Base-by-base conservation (phyloP, 2,329 filamentous ascomycete species). In the Talaromyces islandicus region DNA sequence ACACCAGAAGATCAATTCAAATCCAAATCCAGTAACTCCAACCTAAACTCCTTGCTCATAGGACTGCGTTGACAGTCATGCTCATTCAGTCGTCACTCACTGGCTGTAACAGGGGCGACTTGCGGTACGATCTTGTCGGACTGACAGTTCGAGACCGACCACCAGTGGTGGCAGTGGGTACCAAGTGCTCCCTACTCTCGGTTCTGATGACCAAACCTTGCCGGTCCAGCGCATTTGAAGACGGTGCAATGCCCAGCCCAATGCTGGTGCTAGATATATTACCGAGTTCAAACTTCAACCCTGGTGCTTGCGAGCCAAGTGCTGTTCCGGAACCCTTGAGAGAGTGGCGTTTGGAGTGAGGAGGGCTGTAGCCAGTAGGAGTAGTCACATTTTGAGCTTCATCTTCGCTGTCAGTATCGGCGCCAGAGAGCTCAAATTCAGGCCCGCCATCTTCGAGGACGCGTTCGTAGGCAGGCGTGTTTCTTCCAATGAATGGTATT, bases 181-280 rank as follows among this genome's bases (percentile, higher is more conserved):
- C 80, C 41, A 97, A 75, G 60, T 90, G 82, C 70, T 97, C 94
- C 57, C 91, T 82, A 71, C 91, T 96, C 71, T 97, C 93, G 0
- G 90, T 95, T 65, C 93, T 81, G 2, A 91, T 84, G 58, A 90
- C 87, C 64, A 97, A 73, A 1, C 92, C 92, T 53, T 84, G 86
- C 43, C 91, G 76, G 59, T 85, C 83, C 65, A 84, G 83, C 10
- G 79, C 71, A 64, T 78, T 68, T n/a, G 59, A 32, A 51, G 71
- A 68, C 19, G n/a, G 48, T 11, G 56, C 56, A 64, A 75, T 70
- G 48, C 75, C 71, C 59, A 75, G 61, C 29, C 73, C 70, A 53
- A 75, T 70, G 7, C 71, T 74, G 24, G 68, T 71, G 0, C 71
- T 70, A n/a, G 75, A 77, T n/a, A 70, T 68, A 56, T 76, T 77